Percentiles rank a stretch among this genome's conserved stretches.
These are phyloP conservation scores for Cutaneotrichosporon sp. DNA, from an alignment of 1,284 basidiomycete genomes.

Conservation along the genomic window DNA sequence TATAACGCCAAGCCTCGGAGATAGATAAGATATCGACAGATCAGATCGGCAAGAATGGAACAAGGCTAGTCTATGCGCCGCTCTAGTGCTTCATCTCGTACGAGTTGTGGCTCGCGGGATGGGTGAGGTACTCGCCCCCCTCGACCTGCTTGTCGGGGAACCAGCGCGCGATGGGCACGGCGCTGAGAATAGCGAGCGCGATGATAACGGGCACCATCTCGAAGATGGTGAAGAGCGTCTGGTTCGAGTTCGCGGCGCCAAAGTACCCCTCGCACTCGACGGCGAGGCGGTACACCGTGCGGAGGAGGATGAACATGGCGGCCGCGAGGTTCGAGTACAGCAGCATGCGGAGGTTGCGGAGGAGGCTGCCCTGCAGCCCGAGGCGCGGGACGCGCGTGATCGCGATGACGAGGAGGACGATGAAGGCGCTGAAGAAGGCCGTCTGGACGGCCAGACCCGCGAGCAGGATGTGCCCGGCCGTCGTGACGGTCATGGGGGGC, in stretches of 20 bases:
- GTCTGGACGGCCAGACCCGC: conserved; percentile 51
- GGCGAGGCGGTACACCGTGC: conserved; percentile 54
- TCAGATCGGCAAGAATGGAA: no score
- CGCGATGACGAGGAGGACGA: conserved; percentile 7
- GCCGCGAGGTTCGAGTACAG: conserved; percentile 15
- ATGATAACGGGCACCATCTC: conserved; percentile 53
- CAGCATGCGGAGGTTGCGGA: conserved; percentile 7
- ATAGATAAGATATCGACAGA: no score
- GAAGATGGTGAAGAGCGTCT: conserved; percentile 50
- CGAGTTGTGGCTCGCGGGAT: not conserved
- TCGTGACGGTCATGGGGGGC: conserved; percentile 38
- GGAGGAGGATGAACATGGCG: conserved; percentile 37
- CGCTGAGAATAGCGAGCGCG: conserved; percentile 45
- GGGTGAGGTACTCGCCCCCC: not conserved
- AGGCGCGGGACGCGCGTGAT: conserved; percentile 11
- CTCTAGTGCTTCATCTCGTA: not conserved
- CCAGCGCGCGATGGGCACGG: conserved; percentile 26
- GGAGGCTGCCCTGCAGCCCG: not conserved
- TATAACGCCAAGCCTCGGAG: no score
- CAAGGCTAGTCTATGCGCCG: not conserved
- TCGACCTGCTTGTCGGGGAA: conserved; percentile 4
- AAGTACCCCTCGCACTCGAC: conserved; percentile 55
- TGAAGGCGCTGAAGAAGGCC: conserved; percentile 20
- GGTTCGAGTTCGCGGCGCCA: conserved; percentile 43
- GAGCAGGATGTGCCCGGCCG: conserved; percentile 54